Conservation (phyloP, 371 early-diverging fungal genomes). For the Mortierella sp. region DNA sequence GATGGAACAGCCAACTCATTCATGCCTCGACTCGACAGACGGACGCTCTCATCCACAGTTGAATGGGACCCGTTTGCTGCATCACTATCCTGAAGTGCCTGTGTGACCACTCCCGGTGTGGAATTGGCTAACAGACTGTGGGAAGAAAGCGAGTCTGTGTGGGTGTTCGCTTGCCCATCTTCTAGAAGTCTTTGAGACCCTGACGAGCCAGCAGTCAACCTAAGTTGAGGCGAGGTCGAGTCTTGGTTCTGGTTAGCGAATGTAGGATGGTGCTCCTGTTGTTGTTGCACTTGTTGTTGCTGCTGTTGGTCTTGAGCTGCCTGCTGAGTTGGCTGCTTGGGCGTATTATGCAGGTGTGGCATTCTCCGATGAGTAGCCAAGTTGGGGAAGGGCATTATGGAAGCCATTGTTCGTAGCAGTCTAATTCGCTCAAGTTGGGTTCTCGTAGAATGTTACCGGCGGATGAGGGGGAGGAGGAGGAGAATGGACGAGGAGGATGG, state of each 20-base stretch:
- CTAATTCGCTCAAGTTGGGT: no score
- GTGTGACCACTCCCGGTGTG: background rate
- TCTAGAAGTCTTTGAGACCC: conserved; percentile 15
- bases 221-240: conserved; percentile 4
- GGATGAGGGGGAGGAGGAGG: no score
- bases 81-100: conserved; percentile 12
- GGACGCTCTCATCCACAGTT: no score
- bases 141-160: background rate
- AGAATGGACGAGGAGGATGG: no score
- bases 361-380: conserved; percentile 45
- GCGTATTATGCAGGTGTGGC: conserved; percentile 37
- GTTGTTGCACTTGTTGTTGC: conserved; percentile 15
- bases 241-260: conserved; percentile 20
- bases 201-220: conserved; percentile 6
- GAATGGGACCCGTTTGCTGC: background rate
- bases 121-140: background rate
- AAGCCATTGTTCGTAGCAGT: conserved; percentile 49
- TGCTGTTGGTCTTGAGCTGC: conserved; percentile 8
- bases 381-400: conserved; percentile 50
- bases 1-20: background rate
- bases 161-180: background rate
- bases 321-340: conserved; percentile 5
- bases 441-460: no score
- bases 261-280: conserved; percentile 7
- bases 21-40: background rate